phyloP scores from a whole-genome alignment of 1,284 basidiomycete genomes.

The Fomitopsis betulina region DNA sequence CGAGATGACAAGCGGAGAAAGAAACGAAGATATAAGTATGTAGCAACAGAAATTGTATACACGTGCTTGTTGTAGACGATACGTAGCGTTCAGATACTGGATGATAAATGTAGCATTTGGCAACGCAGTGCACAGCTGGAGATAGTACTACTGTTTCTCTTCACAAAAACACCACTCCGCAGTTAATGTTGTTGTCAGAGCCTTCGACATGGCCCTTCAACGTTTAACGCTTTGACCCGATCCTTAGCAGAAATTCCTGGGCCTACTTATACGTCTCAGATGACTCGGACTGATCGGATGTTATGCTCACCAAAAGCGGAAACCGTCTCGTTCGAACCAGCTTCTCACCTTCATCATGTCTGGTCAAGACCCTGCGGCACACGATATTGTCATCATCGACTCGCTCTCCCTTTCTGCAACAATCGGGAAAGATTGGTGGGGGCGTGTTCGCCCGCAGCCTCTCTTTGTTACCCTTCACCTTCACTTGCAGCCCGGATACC shows the following conservation, averaged over 20 bases:
- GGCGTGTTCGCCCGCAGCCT: slow-evolving; percentile 36
- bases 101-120: too few species aligned
- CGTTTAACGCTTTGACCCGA: too few species aligned
- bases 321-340: background rate
- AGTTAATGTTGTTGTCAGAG: too few species aligned
- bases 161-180: too few species aligned
- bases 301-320: background rate
- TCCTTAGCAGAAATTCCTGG: too few species aligned
- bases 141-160: too few species aligned
- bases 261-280: too few species aligned
- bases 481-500: slow-evolving; percentile 33
- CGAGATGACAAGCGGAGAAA: background rate
- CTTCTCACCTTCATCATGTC: background rate
- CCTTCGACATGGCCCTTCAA: too few species aligned
- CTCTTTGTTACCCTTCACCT: slow-evolving; percentile 35
- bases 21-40: background rate
- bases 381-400: slow-evolving; percentile 39
- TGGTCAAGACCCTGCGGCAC: background rate
- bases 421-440: slow-evolving; percentile 48
- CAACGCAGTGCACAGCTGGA: too few species aligned
- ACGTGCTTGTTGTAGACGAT: background rate
- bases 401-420: slow-evolving; percentile 33
- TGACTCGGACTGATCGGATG: background rate
- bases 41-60: background rate
- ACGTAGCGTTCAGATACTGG: too few species aligned